Evolutionary conservation across 2,329 filamentous ascomycete species (phyloP).

Genomic region (Aspergillus awamori): DNA sequence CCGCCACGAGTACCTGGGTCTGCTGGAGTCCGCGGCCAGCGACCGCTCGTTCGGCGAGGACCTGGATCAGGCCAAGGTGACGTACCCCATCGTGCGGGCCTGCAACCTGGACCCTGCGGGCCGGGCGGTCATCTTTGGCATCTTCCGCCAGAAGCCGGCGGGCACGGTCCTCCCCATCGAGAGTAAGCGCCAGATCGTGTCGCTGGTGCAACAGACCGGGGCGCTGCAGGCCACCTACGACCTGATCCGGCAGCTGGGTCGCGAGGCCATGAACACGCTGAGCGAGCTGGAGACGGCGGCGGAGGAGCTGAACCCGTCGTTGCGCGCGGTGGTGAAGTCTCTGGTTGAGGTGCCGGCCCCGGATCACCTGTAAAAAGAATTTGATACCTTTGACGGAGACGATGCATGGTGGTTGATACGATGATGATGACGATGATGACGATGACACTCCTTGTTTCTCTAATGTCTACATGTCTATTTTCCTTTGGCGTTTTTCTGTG

Average conservation of each 20-base stretch:
- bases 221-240: conserved; percentile 16
- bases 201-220: conserved; percentile 14
- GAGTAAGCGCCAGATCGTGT: conserved; percentile 16
- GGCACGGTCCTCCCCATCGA: conserved; percentile 11
- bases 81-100: conserved; percentile 36
- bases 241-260: conserved; percentile 14
- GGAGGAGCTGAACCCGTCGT: conserved; percentile 12
- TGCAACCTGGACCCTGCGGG: conserved; percentile 9
- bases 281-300: conserved; percentile 13
- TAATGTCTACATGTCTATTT: background rate
- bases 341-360: conserved; percentile 15
- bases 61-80: conserved; percentile 46
- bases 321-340: conserved; percentile 13
- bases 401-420: background rate
- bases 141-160: conserved; percentile 17
- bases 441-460: background rate
- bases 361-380: background rate
- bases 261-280: conserved; percentile 11
- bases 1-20: conserved; percentile 30
- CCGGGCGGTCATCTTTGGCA: conserved; percentile 15
- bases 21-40: conserved; percentile 9
- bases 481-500: background rate
- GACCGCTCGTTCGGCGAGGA: conserved; percentile 42
- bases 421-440: background rate
- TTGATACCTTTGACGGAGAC: background rate